A percentile compares a stretch with the other conserved stretches of the same genome.
phyloP scores from a whole-genome alignment of 2,329 filamentous ascomycete species.

The Ceratocystis albifundus region DNA sequence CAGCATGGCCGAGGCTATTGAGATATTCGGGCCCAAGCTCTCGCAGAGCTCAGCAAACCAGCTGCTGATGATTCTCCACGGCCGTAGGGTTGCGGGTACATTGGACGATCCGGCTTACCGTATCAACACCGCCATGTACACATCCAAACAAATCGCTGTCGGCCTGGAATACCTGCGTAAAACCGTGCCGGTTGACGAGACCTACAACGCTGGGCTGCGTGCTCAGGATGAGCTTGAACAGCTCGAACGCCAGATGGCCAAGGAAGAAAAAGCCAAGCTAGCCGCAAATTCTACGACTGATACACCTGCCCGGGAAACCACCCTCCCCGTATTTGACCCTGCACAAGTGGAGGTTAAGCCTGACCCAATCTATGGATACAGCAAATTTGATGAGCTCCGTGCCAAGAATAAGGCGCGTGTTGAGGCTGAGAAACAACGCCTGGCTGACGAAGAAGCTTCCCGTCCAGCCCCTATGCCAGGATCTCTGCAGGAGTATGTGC shows the following conservation, averaged over 20 bases:
- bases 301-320: conserved; percentile 25
- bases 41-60: conserved; percentile 38
- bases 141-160: conserved; percentile 33
- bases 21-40: conserved; percentile 42
- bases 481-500: conserved; percentile 26
- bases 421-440: conserved; percentile 36
- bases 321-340: conserved; percentile 25
- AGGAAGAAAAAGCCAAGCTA: conserved; percentile 24
- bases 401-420: conserved; percentile 40
- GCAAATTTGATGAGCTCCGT: conserved; percentile 47
- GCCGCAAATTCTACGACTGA: conserved; percentile 17
- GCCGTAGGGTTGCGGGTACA: conserved; percentile 51
- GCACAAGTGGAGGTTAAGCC: conserved; percentile 26
- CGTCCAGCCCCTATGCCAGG: conserved; percentile 18
- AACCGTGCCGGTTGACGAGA: conserved; percentile 46
- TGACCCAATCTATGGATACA: conserved; percentile 46
- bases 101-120: conserved; percentile 46
- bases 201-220: conserved; percentile 47
- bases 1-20: conserved; percentile 35
- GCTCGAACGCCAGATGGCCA: conserved; percentile 35
- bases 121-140: conserved; percentile 38
- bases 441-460: conserved; percentile 32
- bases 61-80: conserved; percentile 48
- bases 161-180: conserved; percentile 47
- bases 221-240: conserved; percentile 51